Base-by-base conservation (phyloP, 2,329 filamentous ascomycete species). In the Botrytis squamosa region DNA sequence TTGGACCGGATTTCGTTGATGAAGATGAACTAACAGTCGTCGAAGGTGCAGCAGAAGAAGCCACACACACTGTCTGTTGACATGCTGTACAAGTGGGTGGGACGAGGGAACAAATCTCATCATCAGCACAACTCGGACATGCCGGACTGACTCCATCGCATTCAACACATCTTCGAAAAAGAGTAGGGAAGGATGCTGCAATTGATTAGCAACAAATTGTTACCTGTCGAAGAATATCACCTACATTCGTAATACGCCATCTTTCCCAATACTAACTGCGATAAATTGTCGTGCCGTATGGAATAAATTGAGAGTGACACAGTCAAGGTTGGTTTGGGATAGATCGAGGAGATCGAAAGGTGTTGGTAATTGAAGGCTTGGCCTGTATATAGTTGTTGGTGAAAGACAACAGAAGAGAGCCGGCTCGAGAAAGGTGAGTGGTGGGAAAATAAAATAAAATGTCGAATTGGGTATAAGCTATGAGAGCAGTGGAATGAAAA, bases 51-150 rank as follows among this genome's bases (percentile, higher is more conserved):
- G 78, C 72, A 7, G 77, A 73, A 40, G 83, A 82, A 74, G 82
- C 80, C 18, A 88, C 83, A 79, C 91, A 93, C 38, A 83, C 82
- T 44, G 88, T 88, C 44, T 83, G 83, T 8, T 90, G 85, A 81
- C 91, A 93, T 59, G 81, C 77, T 73, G 87, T 82, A 83, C 91
- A 93, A 44, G 86, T 88, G 74, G 85, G 85, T 46, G 86, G 85
- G 66, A 86, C 85, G 78, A 91, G 85, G 22, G 88, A 86, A 82
- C 91, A 93, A 74, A 87, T 85, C 77, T 89, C 82, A 78, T 84
- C 85, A 6, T 80, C 76, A 1, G 82, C 80, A 80, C 91, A 93
- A n/a, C 81, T 74, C n/a, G 89, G 89, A 81, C 91, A 92, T 36
- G 85, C 83, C 5, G 89, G 89, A 12, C 84, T 82, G 55, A 80